A percentile compares a stretch with the other conserved stretches of the same genome.
phyloP scores from a whole-genome alignment of 768 basidiomycete species.

The Phylloporus rhodoxanthus region DNA sequence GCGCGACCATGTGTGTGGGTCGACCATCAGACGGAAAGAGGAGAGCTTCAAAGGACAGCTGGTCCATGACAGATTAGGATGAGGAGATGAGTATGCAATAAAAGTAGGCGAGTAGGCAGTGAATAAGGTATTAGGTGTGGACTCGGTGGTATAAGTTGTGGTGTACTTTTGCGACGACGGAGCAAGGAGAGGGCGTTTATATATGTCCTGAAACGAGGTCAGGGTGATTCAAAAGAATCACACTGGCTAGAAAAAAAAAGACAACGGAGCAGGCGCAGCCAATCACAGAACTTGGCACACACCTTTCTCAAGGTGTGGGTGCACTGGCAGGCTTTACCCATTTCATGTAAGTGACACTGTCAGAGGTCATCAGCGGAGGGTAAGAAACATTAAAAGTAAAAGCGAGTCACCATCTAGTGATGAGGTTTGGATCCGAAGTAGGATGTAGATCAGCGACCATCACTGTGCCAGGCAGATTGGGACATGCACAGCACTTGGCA shows the following conservation, averaged over 20 bases:
- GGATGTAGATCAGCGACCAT: slow-evolving; percentile 17
- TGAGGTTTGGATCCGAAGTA: slow-evolving; percentile 10
- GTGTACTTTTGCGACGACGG: slow-evolving; percentile 16
- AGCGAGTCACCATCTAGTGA: slow-evolving; percentile 8
- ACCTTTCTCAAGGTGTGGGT: slow-evolving; percentile 2
- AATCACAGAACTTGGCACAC: slow-evolving; percentile 19
- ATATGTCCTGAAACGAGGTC: slow-evolving; percentile 38
- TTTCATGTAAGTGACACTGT: slow-evolving; percentile 16
- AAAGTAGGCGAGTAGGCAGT: slow-evolving; percentile 13
- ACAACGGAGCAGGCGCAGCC: slow-evolving; percentile 22
- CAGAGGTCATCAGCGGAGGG: not conserved
- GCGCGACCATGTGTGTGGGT: slow-evolving; percentile 61
- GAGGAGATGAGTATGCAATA: slow-evolving; percentile 12
- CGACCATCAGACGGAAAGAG: slow-evolving; percentile 76
- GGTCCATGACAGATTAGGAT: slow-evolving; percentile 47
- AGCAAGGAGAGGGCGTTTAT: slow-evolving; percentile 22
- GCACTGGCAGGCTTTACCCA: not conserved
- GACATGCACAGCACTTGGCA: slow-evolving; percentile 3
- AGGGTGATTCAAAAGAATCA: slow-evolving; percentile 26
- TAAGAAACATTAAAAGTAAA: not conserved
- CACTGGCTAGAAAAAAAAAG: slow-evolving; percentile 18
- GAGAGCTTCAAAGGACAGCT: slow-evolving; percentile 63
- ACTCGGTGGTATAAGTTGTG: slow-evolving; percentile 17
- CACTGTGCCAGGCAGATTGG: slow-evolving; percentile 4
- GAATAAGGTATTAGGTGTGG: slow-evolving; percentile 17